phyloP scores from a whole-genome alignment of 495 filamentous ascomycete genomes.

The Cairneyella variabilis region DNA sequence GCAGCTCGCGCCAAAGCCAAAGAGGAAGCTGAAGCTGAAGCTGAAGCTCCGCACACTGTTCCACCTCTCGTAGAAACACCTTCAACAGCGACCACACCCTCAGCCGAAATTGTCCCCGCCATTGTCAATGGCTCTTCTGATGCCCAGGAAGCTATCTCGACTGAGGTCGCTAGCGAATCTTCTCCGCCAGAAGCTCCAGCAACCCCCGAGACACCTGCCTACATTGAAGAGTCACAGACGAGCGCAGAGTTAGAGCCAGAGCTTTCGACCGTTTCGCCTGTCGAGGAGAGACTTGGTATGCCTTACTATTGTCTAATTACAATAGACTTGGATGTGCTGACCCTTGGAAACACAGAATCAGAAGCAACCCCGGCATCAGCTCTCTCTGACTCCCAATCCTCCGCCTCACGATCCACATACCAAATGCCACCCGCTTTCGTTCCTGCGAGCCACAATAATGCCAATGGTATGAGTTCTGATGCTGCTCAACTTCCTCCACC shows the following conservation, averaged over 20 bases:
- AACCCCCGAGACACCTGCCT: neutral
- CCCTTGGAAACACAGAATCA: neutral
- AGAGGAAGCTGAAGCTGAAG: constrained; percentile 19
- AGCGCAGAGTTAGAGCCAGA: constrained; percentile 1
- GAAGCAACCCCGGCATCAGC: constrained; percentile 11
- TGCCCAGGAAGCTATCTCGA: neutral
- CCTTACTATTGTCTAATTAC: no score
- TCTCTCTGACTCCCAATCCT: constrained; percentile 22
- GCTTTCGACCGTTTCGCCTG: no score
- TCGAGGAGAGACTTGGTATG: no score
- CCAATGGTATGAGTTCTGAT: constrained; percentile 13
- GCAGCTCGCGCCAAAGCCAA: constrained; percentile 18
- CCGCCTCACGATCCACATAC: constrained; percentile 21
- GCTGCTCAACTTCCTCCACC: constrained; percentile 23
- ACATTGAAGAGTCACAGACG: constrained; percentile 1
- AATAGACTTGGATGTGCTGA: no score
- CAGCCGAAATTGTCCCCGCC: constrained; percentile 7
- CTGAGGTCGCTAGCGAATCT: neutral
- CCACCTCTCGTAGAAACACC: constrained; percentile 12
- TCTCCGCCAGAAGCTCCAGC: neutral
- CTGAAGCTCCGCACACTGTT: constrained; percentile 5
- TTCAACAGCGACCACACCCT: constrained; percentile 6
- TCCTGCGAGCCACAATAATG: constrained; percentile 29
- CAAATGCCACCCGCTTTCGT: constrained; percentile 30
- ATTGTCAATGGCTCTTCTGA: constrained; percentile 18